phyloP scores from a whole-genome alignment of 2,329 filamentous ascomycete genomes.

The Penicillium sp. region DNA sequence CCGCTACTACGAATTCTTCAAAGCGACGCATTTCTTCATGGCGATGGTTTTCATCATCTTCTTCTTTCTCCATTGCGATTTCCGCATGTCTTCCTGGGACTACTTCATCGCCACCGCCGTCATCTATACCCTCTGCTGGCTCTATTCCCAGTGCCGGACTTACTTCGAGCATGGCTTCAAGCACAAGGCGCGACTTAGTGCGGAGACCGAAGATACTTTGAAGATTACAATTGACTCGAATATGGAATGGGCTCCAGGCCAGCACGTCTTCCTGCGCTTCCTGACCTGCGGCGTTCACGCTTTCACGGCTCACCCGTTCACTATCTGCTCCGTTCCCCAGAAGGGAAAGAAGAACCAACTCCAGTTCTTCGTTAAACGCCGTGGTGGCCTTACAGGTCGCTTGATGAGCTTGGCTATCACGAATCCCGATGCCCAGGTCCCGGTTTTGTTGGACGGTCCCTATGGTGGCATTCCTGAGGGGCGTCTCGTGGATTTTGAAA shows the following conservation, averaged over 20 bases:
- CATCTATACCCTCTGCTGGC: conserved; percentile 55
- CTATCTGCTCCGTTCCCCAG: conserved; percentile 56
- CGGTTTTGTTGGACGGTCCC: conserved; percentile 61
- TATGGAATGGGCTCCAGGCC: conserved; percentile 56
- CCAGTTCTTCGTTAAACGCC: conserved; percentile 58
- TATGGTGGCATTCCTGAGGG: conserved; percentile 57
- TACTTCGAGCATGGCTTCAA: conserved; percentile 56
- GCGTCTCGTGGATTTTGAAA: conserved; percentile 45
- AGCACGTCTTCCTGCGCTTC: conserved; percentile 62
- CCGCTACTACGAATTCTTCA: conserved; percentile 65
- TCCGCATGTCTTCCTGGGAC: conserved; percentile 61
- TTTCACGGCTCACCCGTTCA: conserved; percentile 59
- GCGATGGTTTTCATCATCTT: conserved; percentile 61
- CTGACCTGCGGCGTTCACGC: conserved; percentile 44
- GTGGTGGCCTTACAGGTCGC: conserved; percentile 55
- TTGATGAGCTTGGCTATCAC: conserved; percentile 47
- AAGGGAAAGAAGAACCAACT: conserved; percentile 42
- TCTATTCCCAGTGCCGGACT: conserved; percentile 53
- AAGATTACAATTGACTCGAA: conserved; percentile 50
- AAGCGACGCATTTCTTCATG: conserved; percentile 58
- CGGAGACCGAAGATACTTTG: conserved; percentile 48
- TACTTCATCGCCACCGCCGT: conserved; percentile 64
- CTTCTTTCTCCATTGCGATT: conserved; percentile 66
- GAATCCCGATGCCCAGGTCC: conserved; percentile 42
- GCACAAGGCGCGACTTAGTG: conserved; percentile 47